Evolutionary conservation across 345 rosid species (phyloP), one percentile per base, ranked within the genome.

Genomic region (Lepidium africanum): DNA sequence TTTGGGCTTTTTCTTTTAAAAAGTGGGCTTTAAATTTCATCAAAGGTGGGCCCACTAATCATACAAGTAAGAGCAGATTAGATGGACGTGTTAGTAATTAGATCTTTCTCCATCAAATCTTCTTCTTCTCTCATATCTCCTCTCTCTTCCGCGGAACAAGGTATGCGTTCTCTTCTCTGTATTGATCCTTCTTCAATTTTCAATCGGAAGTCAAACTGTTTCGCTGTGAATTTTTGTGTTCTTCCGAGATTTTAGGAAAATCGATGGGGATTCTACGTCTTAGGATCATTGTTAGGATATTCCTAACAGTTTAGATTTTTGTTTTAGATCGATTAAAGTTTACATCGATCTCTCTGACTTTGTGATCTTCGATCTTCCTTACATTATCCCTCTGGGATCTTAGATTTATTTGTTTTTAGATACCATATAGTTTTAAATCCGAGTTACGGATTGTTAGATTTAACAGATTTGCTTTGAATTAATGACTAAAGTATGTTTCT

Each of bases 51-150:
- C 77, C 71, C 47, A 57, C 5, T 56, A 38, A n/a, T 43, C 32
- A n/a, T 55, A 57, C 65, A 57, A 36, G 30, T 13, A 45, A 45
- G 47, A 38, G 51, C 10, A 48, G 68, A 51, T 23, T 37, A 8
- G 55, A 53, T 11, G 36, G 19, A 55, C 71, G 59, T 72, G 71
- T 72, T 15, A 67, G n/a, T 54, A 13, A 48, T 10, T 56, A 56
- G 65, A 72, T 56, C 64, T 15, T n/a, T 30, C 33, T 30, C 33
- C 33, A 30, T 30, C 33, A 30, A 30, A 30, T 30, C 33, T 30
- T 30, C 33, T 30, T 21, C n/a, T n/a, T 5, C 33, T 30, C 33
- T 30, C 33, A 30, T 30, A 30, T 30, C 33, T 30, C 7, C 33
- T 30, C 23, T 32, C 37, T 21, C 62, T 3, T 59, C 60, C 32